Evolutionary conservation across 352 stramenopile species (phyloP).

Genomic region (Globisporangium barbulae): DNA sequence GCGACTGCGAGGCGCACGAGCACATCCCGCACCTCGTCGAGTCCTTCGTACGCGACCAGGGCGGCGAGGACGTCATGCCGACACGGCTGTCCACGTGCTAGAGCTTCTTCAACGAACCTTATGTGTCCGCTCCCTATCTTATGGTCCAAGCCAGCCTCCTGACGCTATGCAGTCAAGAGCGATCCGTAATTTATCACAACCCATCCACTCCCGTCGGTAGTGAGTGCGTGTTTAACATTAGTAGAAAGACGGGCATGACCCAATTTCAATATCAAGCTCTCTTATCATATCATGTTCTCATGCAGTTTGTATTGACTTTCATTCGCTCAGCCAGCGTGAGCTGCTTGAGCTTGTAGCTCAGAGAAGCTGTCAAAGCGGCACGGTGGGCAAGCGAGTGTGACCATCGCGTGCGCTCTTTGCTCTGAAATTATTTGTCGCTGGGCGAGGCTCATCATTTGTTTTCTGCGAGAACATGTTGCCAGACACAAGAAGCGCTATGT

Average conservation of each 20-base stretch:
- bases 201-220: not conserved
- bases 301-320: no score
- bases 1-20: conserved; percentile 41
- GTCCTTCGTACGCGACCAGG: conserved; percentile 28
- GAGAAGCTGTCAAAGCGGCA: no score
- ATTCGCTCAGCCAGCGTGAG: no score
- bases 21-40: conserved; percentile 47
- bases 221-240: not conserved
- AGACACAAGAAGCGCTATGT: no score
- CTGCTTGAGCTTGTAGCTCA: no score
- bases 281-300: no score
- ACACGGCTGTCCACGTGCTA: conserved; percentile 5
- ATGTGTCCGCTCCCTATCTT: not conserved
- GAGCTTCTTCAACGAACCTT: not conserved
- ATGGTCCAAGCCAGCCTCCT: not conserved
- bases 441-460: no score
- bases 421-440: no score
- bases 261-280: not conserved
- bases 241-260: not conserved
- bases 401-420: no score
- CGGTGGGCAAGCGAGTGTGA: no score
- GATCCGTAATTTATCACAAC: not conserved
- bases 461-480: no score
- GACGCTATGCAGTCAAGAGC: no score
- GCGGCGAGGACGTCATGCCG: not conserved